A percentile compares a stretch with the other conserved stretches of the same genome.
phyloP scores from a whole-genome alignment of 768 basidiomycete genomes.

The Lepiota subincarnata region DNA sequence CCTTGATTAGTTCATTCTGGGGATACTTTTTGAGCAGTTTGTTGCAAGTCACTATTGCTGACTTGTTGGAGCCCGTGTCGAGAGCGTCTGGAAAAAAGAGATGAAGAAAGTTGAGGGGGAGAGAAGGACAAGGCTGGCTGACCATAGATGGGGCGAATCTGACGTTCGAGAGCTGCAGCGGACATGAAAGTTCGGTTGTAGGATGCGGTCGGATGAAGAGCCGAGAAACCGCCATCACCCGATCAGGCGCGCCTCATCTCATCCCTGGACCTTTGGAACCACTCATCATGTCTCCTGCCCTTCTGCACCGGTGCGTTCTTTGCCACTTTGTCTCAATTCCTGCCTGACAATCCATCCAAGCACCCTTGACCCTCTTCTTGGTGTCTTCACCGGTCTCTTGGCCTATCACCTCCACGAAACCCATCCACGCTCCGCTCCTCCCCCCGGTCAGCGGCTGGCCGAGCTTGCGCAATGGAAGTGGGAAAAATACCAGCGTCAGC shows the following conservation, averaged over 20 bases:
- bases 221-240: constrained; percentile 8
- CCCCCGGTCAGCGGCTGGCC: constrained; percentile 49
- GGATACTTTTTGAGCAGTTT: constrained; percentile 86
- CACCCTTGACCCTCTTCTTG: constrained; percentile 65
- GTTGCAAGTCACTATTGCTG: constrained; percentile 80
- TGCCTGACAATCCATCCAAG: constrained; percentile 31
- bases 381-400: constrained; percentile 71
- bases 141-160: constrained; percentile 87
- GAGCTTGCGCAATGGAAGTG: constrained; percentile 67
- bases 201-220: constrained; percentile 2
- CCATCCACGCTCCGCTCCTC: constrained; percentile 67
- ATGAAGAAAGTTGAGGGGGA: constrained; percentile 1
- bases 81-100: constrained; percentile 58
- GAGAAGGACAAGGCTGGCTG: constrained; percentile 18
- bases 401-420: constrained; percentile 81
- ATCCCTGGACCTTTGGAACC: constrained; percentile 12
- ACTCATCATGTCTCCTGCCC: constrained; percentile 33
- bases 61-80: constrained; percentile 83
- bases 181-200: constrained; percentile 22
- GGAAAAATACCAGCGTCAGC: constrained; percentile 37
- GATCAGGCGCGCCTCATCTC: constrained; percentile 6
- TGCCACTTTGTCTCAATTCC: constrained; percentile 1
- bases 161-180: constrained; percentile 70
- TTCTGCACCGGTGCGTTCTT: constrained; percentile 47
- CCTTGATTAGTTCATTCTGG: constrained; percentile 69